These are phyloP conservation scores for Cymbidium sinense DNA, from an alignment of 106 monocot species.

Conservation along the genomic window DNA sequence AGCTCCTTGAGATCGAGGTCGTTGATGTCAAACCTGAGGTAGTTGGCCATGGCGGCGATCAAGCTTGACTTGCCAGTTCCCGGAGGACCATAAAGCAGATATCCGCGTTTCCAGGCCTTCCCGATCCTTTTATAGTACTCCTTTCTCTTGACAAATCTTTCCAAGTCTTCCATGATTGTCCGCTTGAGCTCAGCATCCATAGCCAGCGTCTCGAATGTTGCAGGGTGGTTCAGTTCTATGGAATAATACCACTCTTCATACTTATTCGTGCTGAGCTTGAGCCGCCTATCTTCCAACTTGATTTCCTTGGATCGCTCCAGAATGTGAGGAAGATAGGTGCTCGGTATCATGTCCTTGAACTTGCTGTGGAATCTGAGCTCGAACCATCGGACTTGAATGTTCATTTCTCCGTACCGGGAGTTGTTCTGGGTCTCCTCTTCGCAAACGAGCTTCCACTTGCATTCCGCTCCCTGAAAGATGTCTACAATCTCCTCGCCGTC, in stretches of 20 bases:
- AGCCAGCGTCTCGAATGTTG: constrained; percentile 29
- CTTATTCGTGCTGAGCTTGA: constrained; percentile 18
- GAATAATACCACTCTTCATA: neutral
- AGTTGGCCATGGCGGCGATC: constrained; percentile 30
- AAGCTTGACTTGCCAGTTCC: constrained; percentile 39
- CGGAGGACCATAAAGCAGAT: constrained; percentile 30
- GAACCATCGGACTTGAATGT: neutral
- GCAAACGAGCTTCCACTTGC: neutral
- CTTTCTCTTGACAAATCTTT: constrained; percentile 16
- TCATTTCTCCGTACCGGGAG: neutral
- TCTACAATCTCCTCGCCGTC: neutral
- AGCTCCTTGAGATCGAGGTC: constrained; percentile 20
- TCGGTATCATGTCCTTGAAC: constrained; percentile 12
- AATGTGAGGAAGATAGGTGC: constrained; percentile 18
- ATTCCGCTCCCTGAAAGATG: neutral
- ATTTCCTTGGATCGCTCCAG: constrained; percentile 2
- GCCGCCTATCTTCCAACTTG: neutral
- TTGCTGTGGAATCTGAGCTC: constrained; percentile 16
- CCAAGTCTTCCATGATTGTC: constrained; percentile 19
- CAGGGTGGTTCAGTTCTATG: constrained; percentile 16
- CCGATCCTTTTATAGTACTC: constrained; percentile 20
- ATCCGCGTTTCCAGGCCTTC: constrained; percentile 35
- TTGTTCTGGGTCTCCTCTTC: neutral
- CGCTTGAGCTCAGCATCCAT: constrained; percentile 22
- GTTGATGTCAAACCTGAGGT: constrained; percentile 23